Conservation (phyloP, 2,329 filamentous ascomycete species). For the Cryphonectria naterciae region DNA sequence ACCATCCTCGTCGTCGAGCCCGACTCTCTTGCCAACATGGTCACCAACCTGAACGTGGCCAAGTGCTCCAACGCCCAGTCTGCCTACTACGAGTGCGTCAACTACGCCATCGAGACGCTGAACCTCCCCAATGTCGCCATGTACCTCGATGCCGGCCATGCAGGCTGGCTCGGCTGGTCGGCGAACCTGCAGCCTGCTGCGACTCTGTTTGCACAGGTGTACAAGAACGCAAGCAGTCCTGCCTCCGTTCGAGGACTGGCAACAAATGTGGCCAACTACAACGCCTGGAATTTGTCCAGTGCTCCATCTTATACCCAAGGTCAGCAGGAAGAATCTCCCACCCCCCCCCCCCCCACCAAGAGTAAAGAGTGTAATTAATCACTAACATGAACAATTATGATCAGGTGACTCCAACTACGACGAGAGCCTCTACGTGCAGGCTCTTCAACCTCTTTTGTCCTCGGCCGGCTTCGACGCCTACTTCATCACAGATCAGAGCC, state of each 20-base stretch:
- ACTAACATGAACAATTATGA: constrained; percentile 29
- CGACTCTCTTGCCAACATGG: constrained; percentile 62
- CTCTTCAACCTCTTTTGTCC: constrained; percentile 66
- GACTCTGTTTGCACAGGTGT: constrained; percentile 50
- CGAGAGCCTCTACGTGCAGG: constrained; percentile 60
- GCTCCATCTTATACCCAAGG: constrained; percentile 40
- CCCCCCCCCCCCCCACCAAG: not conserved
- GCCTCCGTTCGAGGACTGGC: constrained; percentile 56
- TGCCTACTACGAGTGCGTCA: constrained; percentile 53
- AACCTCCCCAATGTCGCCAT: constrained; percentile 61
- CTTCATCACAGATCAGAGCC: constrained; percentile 57
- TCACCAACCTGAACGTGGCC: constrained; percentile 56
- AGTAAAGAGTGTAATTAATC: not conserved
- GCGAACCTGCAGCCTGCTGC: constrained; percentile 57
- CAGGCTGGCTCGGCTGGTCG: constrained; percentile 62
- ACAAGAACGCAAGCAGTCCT: constrained; percentile 54
- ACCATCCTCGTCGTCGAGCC: constrained; percentile 56
- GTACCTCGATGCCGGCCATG: constrained; percentile 63
- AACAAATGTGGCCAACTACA: constrained; percentile 65
- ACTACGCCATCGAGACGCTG: constrained; percentile 55
- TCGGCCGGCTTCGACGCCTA: constrained; percentile 49
- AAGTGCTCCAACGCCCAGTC: constrained; percentile 54
- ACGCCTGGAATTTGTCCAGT: constrained; percentile 48
- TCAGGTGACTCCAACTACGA: constrained; percentile 54
- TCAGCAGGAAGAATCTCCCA: not conserved